Conservation (phyloP, 1,139 yeast genomes). For the Lodderomyces jiufengensis region DNA sequence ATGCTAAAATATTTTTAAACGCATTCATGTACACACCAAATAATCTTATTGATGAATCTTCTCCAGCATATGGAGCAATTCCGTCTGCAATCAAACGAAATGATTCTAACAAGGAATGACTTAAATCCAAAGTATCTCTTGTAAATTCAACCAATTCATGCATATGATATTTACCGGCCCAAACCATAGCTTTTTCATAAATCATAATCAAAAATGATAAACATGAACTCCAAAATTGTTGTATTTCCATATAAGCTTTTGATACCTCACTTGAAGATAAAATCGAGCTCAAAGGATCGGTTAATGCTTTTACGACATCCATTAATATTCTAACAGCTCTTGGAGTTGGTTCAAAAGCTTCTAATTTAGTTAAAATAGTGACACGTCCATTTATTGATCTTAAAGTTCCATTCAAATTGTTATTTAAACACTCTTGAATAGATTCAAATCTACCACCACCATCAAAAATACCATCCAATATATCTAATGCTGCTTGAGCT, state of each 20-base stretch:
- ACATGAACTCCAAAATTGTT: slow-evolving; percentile 57
- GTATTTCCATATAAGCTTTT: slow-evolving; percentile 14
- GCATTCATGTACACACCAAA: slow-evolving; percentile 44
- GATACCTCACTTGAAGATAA: slow-evolving; percentile 17
- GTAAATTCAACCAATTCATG: slow-evolving; percentile 72
- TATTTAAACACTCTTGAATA: slow-evolving; percentile 49
- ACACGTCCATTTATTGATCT: slow-evolving; percentile 48
- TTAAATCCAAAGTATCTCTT: slow-evolving; percentile 78
- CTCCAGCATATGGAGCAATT: slow-evolving; percentile 15
- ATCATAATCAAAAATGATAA: slow-evolving; percentile 75
- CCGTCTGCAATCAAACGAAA: slow-evolving; percentile 51
- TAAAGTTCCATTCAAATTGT: slow-evolving; percentile 43
- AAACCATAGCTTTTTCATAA: slow-evolving; percentile 61
- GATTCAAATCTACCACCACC: slow-evolving; percentile 66
- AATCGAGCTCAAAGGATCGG: slow-evolving; percentile 63
- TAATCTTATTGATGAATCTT: slow-evolving; percentile 17
- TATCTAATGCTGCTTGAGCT: slow-evolving; percentile 67
- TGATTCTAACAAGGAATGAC: slow-evolving; percentile 64
- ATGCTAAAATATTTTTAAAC: slow-evolving; percentile 60
- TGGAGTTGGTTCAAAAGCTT: slow-evolving; percentile 70
- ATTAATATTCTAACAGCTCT: slow-evolving; percentile 69
- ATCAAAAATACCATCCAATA: slow-evolving; percentile 74
- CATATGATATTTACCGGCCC: slow-evolving; percentile 67
- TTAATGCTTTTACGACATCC: slow-evolving; percentile 65
- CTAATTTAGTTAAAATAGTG: slow-evolving; percentile 41